These are phyloP conservation scores for Aspergillus olivimuriae DNA, from an alignment of 495 filamentous ascomycete genomes.

Conservation along the genomic window DNA sequence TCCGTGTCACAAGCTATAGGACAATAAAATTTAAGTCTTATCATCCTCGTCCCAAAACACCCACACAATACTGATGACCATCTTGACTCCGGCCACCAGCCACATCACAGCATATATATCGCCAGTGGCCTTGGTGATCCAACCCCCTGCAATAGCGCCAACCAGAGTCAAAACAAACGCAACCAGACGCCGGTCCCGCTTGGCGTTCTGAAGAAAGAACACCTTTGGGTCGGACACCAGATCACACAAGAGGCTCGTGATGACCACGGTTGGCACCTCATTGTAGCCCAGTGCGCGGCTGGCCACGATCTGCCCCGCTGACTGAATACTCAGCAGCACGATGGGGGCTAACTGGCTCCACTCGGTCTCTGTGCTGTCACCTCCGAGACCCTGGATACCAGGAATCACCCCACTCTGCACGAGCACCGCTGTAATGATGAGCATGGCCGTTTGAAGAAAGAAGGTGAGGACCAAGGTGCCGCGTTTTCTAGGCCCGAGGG, in stretches of 20 bases:
- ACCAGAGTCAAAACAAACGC: conserved; percentile 50
- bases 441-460: conserved; percentile 44
- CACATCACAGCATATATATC: conserved; percentile 47
- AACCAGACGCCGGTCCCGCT: conserved; percentile 53
- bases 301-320: conserved; percentile 61
- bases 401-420: conserved; percentile 40
- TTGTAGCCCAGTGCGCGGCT: conserved; percentile 55
- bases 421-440: conserved; percentile 49
- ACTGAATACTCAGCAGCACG: conserved; percentile 60
- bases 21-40: no score
- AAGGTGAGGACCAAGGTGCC: conserved; percentile 48
- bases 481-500: conserved; percentile 31
- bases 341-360: conserved; percentile 40
- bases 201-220: conserved; percentile 50
- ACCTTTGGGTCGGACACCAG: conserved; percentile 53
- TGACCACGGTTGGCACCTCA: conserved; percentile 66
- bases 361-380: conserved; percentile 2
- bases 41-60: conserved; percentile 28
- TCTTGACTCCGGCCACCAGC: conserved; percentile 51
- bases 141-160: conserved; percentile 59
- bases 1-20: no score
- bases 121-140: conserved; percentile 47
- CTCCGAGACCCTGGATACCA: conserved; percentile 12
- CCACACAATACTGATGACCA: conserved; percentile 31
- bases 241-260: conserved; percentile 63